These are phyloP conservation scores for Aquilaria agallochum DNA, from an alignment of 441 rosid genomes.

Conservation along the genomic window DNA sequence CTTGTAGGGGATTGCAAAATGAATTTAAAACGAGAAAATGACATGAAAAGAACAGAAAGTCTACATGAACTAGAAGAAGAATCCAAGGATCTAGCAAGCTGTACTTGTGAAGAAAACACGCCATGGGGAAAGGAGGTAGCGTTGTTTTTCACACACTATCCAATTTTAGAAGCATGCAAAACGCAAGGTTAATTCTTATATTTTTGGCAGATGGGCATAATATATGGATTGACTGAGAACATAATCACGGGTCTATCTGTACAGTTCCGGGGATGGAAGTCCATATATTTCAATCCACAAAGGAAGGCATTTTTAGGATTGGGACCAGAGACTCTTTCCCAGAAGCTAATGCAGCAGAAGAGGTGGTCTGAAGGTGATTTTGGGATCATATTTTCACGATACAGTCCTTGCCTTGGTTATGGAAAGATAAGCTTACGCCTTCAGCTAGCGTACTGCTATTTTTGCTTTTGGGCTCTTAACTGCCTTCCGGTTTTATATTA, in stretches of 20 bases:
- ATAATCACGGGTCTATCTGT: constrained; percentile 70
- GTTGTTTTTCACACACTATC: constrained; percentile 4
- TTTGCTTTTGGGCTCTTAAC: constrained; percentile 58
- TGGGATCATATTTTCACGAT: constrained; percentile 51
- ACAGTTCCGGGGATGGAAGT: constrained; percentile 73
- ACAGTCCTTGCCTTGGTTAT: constrained; percentile 49
- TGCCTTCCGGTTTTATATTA: constrained; percentile 42
- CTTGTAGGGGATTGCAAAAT: constrained; percentile 8
- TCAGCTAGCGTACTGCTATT: constrained; percentile 37
- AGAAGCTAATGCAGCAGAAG: constrained; percentile 63
- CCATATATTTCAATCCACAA: constrained; percentile 54
- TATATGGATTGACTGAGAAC: constrained; percentile 78
- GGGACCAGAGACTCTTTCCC: constrained; percentile 50
- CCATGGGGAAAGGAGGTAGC: constrained; percentile 72
- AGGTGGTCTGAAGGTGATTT: constrained; percentile 82
- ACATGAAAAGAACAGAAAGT: constrained; percentile 10
- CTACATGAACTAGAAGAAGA: constrained; percentile 22
- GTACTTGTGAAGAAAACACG: constrained; percentile 48
- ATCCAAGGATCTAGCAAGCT: constrained; percentile 51
- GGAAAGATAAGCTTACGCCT: constrained; percentile 49
- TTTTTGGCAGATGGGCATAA: constrained; percentile 62
- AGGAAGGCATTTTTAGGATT: constrained; percentile 59
- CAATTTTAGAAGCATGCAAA: background rate
- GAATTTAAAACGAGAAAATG: constrained; percentile 24
- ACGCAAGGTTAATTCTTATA: background rate